Percentiles rank a stretch among this genome's conserved stretches.
Evolutionary conservation across 148 eudicot genomes (phyloP).

Genomic region (Heliosperma pusillum): DNA sequence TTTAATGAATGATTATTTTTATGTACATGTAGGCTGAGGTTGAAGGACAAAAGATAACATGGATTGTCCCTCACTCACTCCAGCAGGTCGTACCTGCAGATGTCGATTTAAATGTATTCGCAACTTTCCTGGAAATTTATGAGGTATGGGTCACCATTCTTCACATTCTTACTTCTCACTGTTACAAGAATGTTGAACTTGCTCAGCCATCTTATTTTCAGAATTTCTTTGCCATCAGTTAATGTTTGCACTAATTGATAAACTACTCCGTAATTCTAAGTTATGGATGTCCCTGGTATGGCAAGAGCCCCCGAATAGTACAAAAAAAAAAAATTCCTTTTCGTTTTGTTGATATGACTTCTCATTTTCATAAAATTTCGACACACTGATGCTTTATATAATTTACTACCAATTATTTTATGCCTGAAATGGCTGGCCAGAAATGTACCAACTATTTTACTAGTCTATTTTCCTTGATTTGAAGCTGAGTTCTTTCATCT

Average conservation of each 20-base stretch:
- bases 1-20: not conserved
- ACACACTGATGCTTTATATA: not conserved
- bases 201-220: not conserved
- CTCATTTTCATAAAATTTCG: not conserved
- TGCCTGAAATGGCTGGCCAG: not conserved
- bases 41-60: slow-evolving; percentile 86
- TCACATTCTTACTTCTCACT: not conserved
- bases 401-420: not conserved
- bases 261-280: not conserved
- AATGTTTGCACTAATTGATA: not conserved
- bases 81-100: slow-evolving; percentile 89
- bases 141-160: slow-evolving; percentile 44
- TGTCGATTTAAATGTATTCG: slow-evolving; percentile 78
- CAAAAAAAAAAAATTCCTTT: not conserved
- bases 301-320: not conserved
- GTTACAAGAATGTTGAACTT: not conserved
- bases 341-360: not conserved
- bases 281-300: not conserved
- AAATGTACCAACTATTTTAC: not conserved
- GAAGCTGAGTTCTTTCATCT: not conserved
- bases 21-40: slow-evolving; percentile 62
- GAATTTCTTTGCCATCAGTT: not conserved
- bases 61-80: slow-evolving; percentile 91
- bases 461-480: not conserved
- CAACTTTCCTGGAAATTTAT: slow-evolving; percentile 81